Evolutionary conservation across 768 basidiomycete genomes (phyloP), one percentile per base, ranked within the genome.

Genomic region (Suillus alpinus): DNA sequence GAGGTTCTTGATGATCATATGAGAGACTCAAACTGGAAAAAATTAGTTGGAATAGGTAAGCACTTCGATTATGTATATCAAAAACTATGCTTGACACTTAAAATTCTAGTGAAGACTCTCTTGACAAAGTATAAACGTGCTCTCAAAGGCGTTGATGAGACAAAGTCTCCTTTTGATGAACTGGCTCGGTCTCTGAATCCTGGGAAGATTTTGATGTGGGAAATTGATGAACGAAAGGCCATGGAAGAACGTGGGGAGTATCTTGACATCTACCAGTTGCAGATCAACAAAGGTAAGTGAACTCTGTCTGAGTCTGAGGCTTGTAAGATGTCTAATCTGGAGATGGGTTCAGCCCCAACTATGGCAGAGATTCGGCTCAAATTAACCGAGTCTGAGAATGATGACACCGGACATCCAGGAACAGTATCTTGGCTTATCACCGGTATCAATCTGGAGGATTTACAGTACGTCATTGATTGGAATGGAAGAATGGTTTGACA

Each of bases 1-100:
- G 75, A 78, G 53, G 43, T 71, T 49, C 73, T 12, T 1, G 68
- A 77, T 52, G 69, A 71, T 32, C 62, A 70, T 46, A 75, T 75
- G 73, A 61, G 62, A 10, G 71, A 77, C 34, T 72, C 65, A 4
- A 76, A 77, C 47, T 75, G 67, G 66, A 74, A 74, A 36, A 77
- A 75, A 40, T 46, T 70, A 6, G 62, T 69, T 14, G 59, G 67
- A 20, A 68, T 67, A 5, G 62, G 70, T 71, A 37, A 50, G 60
- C 14, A 36, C 5, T 47, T 20, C n/a, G 20, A 37, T 37, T 4
- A 37, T 37, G 37, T 37, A 37, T 37, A 37, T 37, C 37, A 2
- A 37, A 37, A 37, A 37, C 37, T 37, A 4, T 43, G 43, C 13
- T 47, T 47, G 13, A 29, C 29, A 29, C 6, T 32, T 26, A 2